Evolutionary conservation across 2,329 filamentous ascomycete genomes (phyloP), one percentile per base, ranked within the genome.

Genomic region (Pyrenochaeta sp.): DNA sequence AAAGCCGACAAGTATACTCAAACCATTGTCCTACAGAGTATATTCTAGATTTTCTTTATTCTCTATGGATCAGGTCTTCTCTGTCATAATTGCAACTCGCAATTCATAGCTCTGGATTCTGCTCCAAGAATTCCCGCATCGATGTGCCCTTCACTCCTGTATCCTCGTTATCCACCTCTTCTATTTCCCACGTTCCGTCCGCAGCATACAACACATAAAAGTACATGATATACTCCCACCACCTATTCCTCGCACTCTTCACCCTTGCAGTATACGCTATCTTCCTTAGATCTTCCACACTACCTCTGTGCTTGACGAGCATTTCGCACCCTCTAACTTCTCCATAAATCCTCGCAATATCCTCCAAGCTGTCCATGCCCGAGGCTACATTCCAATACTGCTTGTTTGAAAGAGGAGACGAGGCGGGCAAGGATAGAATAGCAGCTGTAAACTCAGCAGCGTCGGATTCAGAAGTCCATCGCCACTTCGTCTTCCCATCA

Each of bases 171-270:
- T 45, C 43, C 15, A 45, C 3, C 10, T 27, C 43, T n/a, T 29
- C 29, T 5, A 45, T n/a, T 12, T 23, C 15, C 32, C 43, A 45
- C 30, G 31, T 45, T 17, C 43, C 43, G 23, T 45, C 43, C 31
- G 23, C 17, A 9, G 20, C 27, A n/a, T 36, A n/a, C 17, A 45
- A 14, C 9, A 27, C n/a, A 27, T 37, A 45, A 35, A 45, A 45
- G 14, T 14, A 45, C 30, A 33, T 35, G 7, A 45, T 45, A 35
- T 45, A 45, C 31, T 45, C 43, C 42, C 42, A 45, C 15, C 30
- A 45, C 30, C 29, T 21, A 29, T 15, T 14, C 17, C 42, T 45
- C n/a, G 20, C 29, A 6, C 42, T 30, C 12, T 35, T 33, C 3
- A 12, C 20, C 30, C 17, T 45, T 11, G 42, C 42, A 4, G 18